These are phyloP conservation scores for Sordaria brevicollis DNA, from an alignment of 495 filamentous ascomycete genomes.

Conservation along the genomic window DNA sequence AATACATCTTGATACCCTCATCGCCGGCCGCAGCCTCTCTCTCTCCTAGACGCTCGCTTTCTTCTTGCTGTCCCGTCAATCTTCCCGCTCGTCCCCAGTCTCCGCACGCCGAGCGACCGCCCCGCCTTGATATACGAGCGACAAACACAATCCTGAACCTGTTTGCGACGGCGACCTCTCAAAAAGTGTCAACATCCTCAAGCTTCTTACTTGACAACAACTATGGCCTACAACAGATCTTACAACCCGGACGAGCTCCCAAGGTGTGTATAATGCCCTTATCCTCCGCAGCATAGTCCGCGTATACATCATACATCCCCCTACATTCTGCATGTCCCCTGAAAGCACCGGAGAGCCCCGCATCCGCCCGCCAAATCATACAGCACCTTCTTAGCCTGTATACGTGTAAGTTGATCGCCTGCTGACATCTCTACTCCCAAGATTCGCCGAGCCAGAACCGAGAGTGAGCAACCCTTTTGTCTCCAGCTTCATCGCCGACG, in stretches of 20 bases:
- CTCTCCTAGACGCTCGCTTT: neutral
- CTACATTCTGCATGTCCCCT: constrained; percentile 9
- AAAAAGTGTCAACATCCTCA: constrained; percentile 2
- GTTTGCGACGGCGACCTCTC: constrained; percentile 6
- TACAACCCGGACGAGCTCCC: constrained; percentile 97
- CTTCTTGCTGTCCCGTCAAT: neutral
- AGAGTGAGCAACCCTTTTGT: constrained; percentile 41
- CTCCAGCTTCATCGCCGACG: neutral
- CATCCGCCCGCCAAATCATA: neutral
- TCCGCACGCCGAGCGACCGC: neutral
- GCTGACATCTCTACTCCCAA: constrained; percentile 26
- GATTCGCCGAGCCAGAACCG: constrained; percentile 86
- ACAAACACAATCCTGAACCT: constrained; percentile 8
- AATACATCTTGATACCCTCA: neutral
- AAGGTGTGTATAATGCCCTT: constrained; percentile 56
- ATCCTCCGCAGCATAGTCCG: neutral
- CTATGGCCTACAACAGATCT: constrained; percentile 87
- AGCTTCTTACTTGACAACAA: constrained; percentile 10
- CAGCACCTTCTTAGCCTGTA: neutral
- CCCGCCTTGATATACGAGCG: constrained; percentile 2
- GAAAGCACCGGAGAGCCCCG: constrained; percentile 3
- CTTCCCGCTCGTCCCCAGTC: neutral
- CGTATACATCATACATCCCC: constrained; percentile 6
- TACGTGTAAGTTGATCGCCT: constrained; percentile 1
- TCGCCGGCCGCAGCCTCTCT: neutral